Percentiles rank a stretch among this genome's conserved stretches.
Conservation (phyloP, 2,329 filamentous ascomycete genomes). For the Sporothrix mexicana region DNA sequence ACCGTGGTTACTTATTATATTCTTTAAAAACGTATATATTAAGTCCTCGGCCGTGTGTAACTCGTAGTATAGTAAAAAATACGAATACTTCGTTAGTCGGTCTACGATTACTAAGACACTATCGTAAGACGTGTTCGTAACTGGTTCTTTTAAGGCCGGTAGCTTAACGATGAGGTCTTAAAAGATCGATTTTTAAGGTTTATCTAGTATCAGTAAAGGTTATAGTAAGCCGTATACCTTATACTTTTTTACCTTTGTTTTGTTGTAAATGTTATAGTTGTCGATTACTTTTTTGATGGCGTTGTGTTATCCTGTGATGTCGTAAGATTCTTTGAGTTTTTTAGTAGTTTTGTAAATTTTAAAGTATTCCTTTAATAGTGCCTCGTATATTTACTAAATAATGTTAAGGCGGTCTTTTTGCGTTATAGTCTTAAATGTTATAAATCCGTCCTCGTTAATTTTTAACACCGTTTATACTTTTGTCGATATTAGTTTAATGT, state of each 20-base stretch:
- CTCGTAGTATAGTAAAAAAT: not conserved
- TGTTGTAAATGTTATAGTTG: too few relatives aligned
- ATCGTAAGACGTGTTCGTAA: not conserved
- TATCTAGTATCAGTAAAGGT: not conserved
- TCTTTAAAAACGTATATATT: not conserved
- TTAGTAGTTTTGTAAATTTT: not conserved
- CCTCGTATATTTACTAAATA: not conserved
- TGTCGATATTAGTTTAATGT: not conserved
- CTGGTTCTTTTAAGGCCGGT: not conserved
- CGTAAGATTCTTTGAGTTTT: not conserved
- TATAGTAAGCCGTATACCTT: too few relatives aligned
- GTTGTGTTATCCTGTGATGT: not conserved
- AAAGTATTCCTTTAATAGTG: not conserved
- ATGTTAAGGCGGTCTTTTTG: not conserved
- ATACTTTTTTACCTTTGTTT: too few relatives aligned
- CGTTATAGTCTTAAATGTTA: not conserved
- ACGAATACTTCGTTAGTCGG: not conserved
- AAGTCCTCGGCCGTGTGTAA: not conserved
- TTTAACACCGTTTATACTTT: not conserved
- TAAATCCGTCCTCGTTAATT: not conserved
- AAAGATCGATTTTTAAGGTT: not conserved
- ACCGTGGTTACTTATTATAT: too few relatives aligned
- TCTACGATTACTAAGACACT: not conserved
- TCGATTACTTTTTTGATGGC: too few relatives aligned
- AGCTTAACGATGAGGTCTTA: conserved; percentile 1